A percentile compares a stretch with the other conserved stretches of the same genome.
Evolutionary conservation across 169 alveolate genomes (phyloP).

Genomic region (Plasmodium knowlesi): DNA sequence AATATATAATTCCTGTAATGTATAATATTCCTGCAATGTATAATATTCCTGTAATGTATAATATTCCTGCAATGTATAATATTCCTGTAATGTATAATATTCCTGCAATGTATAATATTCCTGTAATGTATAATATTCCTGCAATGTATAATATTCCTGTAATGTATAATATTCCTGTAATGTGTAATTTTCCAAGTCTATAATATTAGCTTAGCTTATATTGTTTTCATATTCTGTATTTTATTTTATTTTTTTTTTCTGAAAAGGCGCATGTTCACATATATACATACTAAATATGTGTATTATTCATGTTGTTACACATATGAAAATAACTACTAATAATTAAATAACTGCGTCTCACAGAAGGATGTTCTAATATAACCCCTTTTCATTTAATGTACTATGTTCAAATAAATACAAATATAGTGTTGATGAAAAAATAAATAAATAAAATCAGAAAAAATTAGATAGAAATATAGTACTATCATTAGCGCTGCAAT

Average conservation of each 20-base stretch:
- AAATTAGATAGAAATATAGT: not conserved
- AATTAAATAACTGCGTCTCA: not conserved
- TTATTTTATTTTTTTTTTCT: not conserved
- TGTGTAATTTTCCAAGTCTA: not conserved
- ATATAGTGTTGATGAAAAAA: not conserved
- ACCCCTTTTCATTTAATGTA: not conserved
- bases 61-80: too few species aligned
- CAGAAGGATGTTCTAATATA: not conserved
- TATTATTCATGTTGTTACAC: not conserved
- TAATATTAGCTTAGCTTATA: not conserved
- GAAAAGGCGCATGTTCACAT: not conserved
- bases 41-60: too few species aligned
- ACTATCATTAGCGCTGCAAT: not conserved
- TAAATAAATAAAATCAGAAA: not conserved
- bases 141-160: not conserved
- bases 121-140: too few species aligned
- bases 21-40: not conserved
- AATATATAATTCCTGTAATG: not conserved
- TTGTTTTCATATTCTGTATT: not conserved
- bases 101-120: too few species aligned
- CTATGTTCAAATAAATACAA: not conserved
- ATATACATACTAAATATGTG: not conserved
- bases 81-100: too few species aligned
- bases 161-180: not conserved
- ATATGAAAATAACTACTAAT: not conserved